These are phyloP conservation scores for Talaromyces sp. DNA, from an alignment of 2,329 filamentous ascomycete genomes.

Conservation along the genomic window DNA sequence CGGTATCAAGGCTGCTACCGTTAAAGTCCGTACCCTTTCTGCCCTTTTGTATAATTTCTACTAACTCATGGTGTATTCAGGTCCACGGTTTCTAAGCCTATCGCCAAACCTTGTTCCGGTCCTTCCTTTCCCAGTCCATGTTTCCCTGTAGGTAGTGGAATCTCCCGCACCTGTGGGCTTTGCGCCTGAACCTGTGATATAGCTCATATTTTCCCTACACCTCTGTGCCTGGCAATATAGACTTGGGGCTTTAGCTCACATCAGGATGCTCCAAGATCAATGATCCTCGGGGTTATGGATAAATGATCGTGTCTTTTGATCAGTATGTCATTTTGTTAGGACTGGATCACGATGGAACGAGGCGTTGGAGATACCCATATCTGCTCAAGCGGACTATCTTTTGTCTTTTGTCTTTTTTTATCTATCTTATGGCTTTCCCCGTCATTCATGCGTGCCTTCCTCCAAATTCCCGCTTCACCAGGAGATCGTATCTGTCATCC, in stretches of 20 bases:
- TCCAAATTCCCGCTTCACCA: constrained; percentile 10
- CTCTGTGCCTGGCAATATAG: constrained; percentile 33
- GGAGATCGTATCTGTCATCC: constrained; percentile 2
- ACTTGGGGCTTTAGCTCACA: constrained; percentile 36
- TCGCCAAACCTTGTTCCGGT: constrained; percentile 46
- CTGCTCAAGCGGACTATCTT: constrained; percentile 36
- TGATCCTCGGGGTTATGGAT: constrained; percentile 23
- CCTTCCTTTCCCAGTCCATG: constrained; percentile 46
- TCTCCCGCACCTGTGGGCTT: background rate
- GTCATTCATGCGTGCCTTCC: constrained; percentile 14
- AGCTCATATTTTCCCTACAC: constrained; percentile 24
- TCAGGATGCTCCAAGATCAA: constrained; percentile 27
- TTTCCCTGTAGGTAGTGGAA: constrained; percentile 39
- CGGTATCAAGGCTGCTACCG: constrained; percentile 65
- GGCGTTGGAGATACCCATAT: constrained; percentile 50
- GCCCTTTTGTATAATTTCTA: background rate
- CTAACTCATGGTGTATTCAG: constrained; percentile 27
- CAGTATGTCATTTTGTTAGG: constrained; percentile 29
- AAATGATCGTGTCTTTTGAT: constrained; percentile 28
- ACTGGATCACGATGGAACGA: constrained; percentile 45
- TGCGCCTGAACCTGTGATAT: constrained; percentile 15
- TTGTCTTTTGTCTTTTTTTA: constrained; percentile 24
- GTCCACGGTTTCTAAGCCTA: constrained; percentile 57
- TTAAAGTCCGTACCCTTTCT: constrained; percentile 68
- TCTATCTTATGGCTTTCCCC: background rate